Evolutionary conservation across 495 filamentous ascomycete genomes (phyloP), one percentile per base, ranked within the genome.

Genomic region (Aspergillus egyptiacus): DNA sequence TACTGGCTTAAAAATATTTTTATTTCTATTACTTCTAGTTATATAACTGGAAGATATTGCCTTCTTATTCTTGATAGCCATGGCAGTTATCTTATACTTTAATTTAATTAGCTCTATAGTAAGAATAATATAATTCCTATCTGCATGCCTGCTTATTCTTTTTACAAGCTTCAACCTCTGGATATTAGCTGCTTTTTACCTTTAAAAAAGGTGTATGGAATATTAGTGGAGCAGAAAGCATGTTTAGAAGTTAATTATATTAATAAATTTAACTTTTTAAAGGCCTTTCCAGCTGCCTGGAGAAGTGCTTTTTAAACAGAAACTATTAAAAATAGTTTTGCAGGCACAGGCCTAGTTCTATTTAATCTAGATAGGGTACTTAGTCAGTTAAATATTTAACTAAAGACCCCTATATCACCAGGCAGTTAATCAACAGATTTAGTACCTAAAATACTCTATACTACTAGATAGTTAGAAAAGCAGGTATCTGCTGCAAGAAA

Each of bases 101-200:
- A 20, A 20, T 37, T 37, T 22, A 10, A 37, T 18, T 7, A 20
- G 35, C 17, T 10, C 11, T 6, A 5, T 10, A 37, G 35, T n/a
- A 8, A 27, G 3, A 40, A 40, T 27, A 40, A 27, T 40, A 27
- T 40, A 25, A 27, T 40, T n/a, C 11, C 20, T 24, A 40, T 40
- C 22, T 40, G 37, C 37, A 40, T 40, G 37, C 23, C 37, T 25
- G 3, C 23, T n/a, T 17, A 67, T 53, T 54, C 45, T 1, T 62
- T 61, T 11, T 37, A 67, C 38, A 42, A 56, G 2, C 48, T 61
- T 18, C 54, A 69, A 38, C 62, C 60, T 10, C 50, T 67, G 2
- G 60, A 63, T 50, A 48, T 65, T 2, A 45, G 54, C 23, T 36
- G 42, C 36, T 58, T 63, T 50, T 18, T 47, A 2, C 46, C 40